phyloP scores from a whole-genome alignment of 768 basidiomycete species.

The Leucogyrophana mollusca region DNA sequence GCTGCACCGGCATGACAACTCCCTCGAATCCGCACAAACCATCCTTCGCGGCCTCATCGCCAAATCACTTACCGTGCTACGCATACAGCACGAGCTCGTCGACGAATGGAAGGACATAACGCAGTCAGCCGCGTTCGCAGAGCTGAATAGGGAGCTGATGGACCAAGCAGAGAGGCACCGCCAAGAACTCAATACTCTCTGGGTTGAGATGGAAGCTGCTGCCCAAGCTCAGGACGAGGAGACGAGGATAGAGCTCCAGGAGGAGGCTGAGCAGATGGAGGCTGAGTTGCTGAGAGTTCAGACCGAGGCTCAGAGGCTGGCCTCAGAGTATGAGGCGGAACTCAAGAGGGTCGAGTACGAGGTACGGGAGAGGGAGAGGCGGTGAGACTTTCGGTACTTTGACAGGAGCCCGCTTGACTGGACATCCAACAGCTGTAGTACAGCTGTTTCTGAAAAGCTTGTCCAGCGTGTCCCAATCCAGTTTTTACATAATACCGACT shows the following conservation, averaged over 20 bases:
- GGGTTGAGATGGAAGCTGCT: slow-evolving; percentile 47
- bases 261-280: slow-evolving; percentile 34
- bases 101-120: slow-evolving; percentile 45
- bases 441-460: too few relatives aligned
- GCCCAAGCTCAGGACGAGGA: slow-evolving; percentile 45
- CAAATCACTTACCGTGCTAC: slow-evolving; percentile 41
- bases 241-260: slow-evolving; percentile 42
- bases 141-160: slow-evolving; percentile 48
- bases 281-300: slow-evolving; percentile 26
- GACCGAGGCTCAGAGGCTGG: slow-evolving; percentile 27
- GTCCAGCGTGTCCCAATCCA: too few relatives aligned
- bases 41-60: slow-evolving; percentile 44
- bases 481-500: too few relatives aligned
- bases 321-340: slow-evolving; percentile 32
- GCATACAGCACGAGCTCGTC: slow-evolving; percentile 52
- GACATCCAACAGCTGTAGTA: too few relatives aligned
- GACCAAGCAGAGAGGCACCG: slow-evolving; percentile 44
- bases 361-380: slow-evolving; percentile 29
- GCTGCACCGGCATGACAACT: slow-evolving; percentile 42
- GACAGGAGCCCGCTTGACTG: too few relatives aligned
- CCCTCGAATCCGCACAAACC: slow-evolving; percentile 39
- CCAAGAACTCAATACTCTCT: slow-evolving; percentile 44
- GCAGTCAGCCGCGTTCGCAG: slow-evolving; percentile 53
- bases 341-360: slow-evolving; percentile 33
- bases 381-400: neutral